Evolutionary conservation across 345 rosid genomes (phyloP), one percentile per base, ranked within the genome.

Genomic region (Erucastrum elatum): DNA sequence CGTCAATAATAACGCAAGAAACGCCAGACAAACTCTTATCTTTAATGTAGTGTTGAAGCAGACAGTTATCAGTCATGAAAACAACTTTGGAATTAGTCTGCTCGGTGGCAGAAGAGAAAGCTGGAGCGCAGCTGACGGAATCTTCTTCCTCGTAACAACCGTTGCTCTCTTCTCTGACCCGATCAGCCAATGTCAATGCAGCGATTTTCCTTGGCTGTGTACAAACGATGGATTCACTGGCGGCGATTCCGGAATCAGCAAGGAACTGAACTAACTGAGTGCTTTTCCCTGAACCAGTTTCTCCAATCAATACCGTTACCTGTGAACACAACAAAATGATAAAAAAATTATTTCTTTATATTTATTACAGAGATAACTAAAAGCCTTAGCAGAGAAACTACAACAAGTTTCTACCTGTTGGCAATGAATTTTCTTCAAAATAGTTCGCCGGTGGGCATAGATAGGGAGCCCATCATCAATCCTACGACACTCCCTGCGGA

Each of bases 241-340:
- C 80, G 69, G 87, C 88, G 12, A 92, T 67, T 35, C 92, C 93
- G 21, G 98, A 90, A 84, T 94, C 98, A 83, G 91, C 89, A 68
- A 94, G 94, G 83, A 83, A 94, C 81, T 94, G 98, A 76, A 86
- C 93, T 83, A 94, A 65, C 85, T 94, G 97, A 12, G 98, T 94
- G 78, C 97, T 94, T 82, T 94, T 94, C 34, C 98, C 98, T 6
- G 96, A 94, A 77, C 98, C 98, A 33, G 97, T 94, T 86, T 94
- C 96, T 77, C 98, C 97, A 79, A 87, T 85, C 89, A 94, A 84
- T 6, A 94, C 93, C 78, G 65, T 84, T 67, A 90, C 60, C 97
- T 94, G 88, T 31, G 12, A 41, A 83, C 53, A 76, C 66, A 59
- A 7, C 8, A 37, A 10, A 71, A 49, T 21, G 13, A 46, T 26